Evolutionary conservation across 2,329 filamentous ascomycete species (phyloP).

Genomic region (Exophiala sp.): DNA sequence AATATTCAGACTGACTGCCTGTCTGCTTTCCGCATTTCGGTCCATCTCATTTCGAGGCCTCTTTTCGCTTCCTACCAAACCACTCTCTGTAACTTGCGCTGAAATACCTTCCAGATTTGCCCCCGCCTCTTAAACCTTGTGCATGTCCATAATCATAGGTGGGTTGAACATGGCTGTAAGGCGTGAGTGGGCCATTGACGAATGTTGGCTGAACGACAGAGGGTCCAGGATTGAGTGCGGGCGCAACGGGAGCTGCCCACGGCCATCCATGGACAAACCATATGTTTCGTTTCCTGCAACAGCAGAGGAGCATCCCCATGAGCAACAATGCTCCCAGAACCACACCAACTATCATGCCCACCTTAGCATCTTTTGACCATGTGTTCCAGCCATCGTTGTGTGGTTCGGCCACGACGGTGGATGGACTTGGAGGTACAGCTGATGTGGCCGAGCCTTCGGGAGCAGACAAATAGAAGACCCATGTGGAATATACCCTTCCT

Average conservation of each 20-base stretch:
- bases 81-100: neutral
- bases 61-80: neutral
- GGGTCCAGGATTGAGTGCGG: neutral
- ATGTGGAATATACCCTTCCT: constrained; percentile 22
- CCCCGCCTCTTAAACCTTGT: constrained; percentile 4
- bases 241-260: neutral
- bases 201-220: constrained; percentile 13
- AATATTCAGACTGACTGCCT: neutral
- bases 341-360: constrained; percentile 30
- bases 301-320: constrained; percentile 23
- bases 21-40: neutral
- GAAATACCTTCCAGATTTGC: neutral
- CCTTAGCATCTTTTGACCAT: constrained; percentile 30
- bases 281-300: constrained; percentile 16
- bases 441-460: neutral
- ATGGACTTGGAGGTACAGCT: neutral
- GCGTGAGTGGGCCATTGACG: constrained; percentile 15
- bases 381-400: constrained; percentile 26
- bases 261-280: constrained; percentile 25
- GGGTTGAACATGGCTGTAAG: constrained; percentile 9
- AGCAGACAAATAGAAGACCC: constrained; percentile 14
- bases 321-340: constrained; percentile 28
- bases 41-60: constrained; percentile 1
- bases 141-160: constrained; percentile 5
- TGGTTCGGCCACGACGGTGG: constrained; percentile 18